Percentiles rank a stretch among this genome's conserved stretches.
Conservation (phyloP, 768 basidiomycete genomes). For the Rickenella mellea region DNA sequence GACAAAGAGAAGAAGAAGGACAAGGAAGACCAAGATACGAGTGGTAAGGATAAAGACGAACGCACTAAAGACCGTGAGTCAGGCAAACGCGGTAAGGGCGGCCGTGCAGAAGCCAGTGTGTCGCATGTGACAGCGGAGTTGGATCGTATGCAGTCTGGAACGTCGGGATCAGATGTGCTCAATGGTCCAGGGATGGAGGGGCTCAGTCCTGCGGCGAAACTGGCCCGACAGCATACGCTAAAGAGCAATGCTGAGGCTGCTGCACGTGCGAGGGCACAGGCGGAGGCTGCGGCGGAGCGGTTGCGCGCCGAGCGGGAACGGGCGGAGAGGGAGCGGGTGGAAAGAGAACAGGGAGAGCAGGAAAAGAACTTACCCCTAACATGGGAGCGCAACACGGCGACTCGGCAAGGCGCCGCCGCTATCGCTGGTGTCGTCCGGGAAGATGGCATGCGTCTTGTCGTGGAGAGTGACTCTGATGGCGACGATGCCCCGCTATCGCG, state of each 20-base stretch:
- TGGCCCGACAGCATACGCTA: slow-evolving; percentile 86
- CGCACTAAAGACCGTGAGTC: slow-evolving; percentile 36
- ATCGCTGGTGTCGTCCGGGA: slow-evolving; percentile 24
- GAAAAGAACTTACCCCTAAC: slow-evolving; percentile 20
- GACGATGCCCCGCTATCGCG: slow-evolving; percentile 29
- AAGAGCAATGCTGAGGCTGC: slow-evolving; percentile 79
- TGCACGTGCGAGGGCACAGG: slow-evolving; percentile 49
- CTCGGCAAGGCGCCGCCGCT: slow-evolving; percentile 36
- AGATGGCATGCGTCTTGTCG: slow-evolving; percentile 26
- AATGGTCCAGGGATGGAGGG: slow-evolving; percentile 53
- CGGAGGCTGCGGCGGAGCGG: slow-evolving; percentile 41
- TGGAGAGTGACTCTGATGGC: slow-evolving; percentile 66
- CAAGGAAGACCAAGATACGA: slow-evolving; percentile 36
- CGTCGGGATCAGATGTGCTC: slow-evolving; percentile 48
- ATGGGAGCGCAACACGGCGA: slow-evolving; percentile 81
- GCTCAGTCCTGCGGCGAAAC: slow-evolving; percentile 80
- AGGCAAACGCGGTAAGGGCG: slow-evolving; percentile 49
- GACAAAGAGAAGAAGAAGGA: slow-evolving; percentile 57
- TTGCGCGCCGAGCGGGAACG: slow-evolving; percentile 21
- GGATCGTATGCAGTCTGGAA: no score
- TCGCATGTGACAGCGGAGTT: slow-evolving; percentile 81
- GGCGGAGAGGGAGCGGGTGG: slow-evolving; percentile 13
- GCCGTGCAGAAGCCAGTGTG: slow-evolving; percentile 58
- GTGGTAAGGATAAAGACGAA: slow-evolving; percentile 22
- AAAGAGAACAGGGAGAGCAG: slow-evolving; percentile 4